A percentile compares a stretch with the other conserved stretches of the same genome.
phyloP scores from a whole-genome alignment of 345 rosid genomes.

The Psidium guajava region DNA sequence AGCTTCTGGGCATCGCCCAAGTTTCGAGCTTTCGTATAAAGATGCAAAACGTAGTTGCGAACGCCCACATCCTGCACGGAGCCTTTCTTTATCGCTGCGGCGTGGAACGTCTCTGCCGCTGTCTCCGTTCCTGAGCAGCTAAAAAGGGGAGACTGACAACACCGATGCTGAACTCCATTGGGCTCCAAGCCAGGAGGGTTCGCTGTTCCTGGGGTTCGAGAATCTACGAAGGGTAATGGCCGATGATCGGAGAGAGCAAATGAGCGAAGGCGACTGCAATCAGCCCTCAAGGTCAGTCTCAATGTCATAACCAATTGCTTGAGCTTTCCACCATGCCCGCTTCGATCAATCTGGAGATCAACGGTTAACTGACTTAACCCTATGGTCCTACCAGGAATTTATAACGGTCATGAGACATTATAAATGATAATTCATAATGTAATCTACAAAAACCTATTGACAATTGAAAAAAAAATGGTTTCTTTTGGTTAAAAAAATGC shows the following conservation, averaged over 20 bases:
- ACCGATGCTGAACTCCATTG: background rate
- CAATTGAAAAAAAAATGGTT: too few species aligned
- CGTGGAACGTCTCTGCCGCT: constrained; percentile 7
- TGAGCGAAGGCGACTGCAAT: background rate
- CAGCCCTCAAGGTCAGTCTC: background rate
- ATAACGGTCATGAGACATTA: background rate
- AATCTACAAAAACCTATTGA: background rate
- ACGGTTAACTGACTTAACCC: background rate
- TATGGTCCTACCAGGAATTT: background rate
- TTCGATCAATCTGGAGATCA: too few species aligned
- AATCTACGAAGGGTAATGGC: background rate
- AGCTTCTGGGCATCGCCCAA: constrained; percentile 10
- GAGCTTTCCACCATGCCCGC: background rate
- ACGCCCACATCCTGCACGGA: constrained; percentile 3
- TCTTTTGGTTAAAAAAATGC: too few species aligned
- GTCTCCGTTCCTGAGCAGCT: background rate
- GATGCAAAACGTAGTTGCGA: constrained; percentile 2
- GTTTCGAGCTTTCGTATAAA: background rate
- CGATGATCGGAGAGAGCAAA: background rate
- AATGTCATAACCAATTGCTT: background rate
- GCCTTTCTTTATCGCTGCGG: constrained; percentile 14
- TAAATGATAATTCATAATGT: background rate
- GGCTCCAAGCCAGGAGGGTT: background rate
- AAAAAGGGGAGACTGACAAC: background rate
- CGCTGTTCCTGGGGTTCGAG: background rate